These are phyloP conservation scores for Saccharomycopsis fibuligera DNA, from an alignment of 805 yeast genomes.

Conservation along the genomic window DNA sequence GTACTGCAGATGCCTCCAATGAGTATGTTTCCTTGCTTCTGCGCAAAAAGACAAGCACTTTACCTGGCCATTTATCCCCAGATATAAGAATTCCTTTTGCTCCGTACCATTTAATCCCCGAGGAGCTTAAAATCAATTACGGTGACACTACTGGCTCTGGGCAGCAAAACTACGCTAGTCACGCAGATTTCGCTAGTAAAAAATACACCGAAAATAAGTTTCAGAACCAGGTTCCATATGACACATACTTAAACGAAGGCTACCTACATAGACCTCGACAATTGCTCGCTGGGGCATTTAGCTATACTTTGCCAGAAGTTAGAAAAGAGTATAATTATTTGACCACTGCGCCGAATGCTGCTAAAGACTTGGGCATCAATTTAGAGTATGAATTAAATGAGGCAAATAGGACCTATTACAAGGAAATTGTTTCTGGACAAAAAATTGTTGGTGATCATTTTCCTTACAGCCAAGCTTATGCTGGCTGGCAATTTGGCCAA, in stretches of 20 bases:
- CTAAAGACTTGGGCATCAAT: constrained; percentile 54
- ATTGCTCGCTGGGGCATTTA: constrained; percentile 56
- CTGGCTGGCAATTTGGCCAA: constrained; percentile 94
- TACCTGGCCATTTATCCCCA: constrained; percentile 1
- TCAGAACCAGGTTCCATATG: constrained; percentile 7
- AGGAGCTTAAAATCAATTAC: constrained; percentile 6
- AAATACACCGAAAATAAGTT: constrained; percentile 8
- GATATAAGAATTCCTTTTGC: constrained; percentile 18
- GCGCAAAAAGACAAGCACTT: background rate
- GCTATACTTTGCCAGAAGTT: constrained; percentile 65
- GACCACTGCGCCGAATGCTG: constrained; percentile 52
- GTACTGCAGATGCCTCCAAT: background rate
- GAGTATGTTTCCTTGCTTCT: background rate
- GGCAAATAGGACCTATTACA: constrained; percentile 38
- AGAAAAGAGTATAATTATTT: constrained; percentile 49
- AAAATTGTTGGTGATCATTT: constrained; percentile 38
- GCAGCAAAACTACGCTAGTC: background rate
- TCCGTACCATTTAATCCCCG: constrained; percentile 17
- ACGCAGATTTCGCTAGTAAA: background rate
- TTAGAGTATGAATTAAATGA: constrained; percentile 25
- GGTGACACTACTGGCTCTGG: background rate
- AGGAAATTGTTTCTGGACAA: constrained; percentile 57
- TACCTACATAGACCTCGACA: constrained; percentile 46
- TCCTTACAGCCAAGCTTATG: constrained; percentile 89
- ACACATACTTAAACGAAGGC: constrained; percentile 22